Evolutionary conservation across 768 basidiomycete genomes (phyloP).

Genomic region (Pulveroboletus sp.): DNA sequence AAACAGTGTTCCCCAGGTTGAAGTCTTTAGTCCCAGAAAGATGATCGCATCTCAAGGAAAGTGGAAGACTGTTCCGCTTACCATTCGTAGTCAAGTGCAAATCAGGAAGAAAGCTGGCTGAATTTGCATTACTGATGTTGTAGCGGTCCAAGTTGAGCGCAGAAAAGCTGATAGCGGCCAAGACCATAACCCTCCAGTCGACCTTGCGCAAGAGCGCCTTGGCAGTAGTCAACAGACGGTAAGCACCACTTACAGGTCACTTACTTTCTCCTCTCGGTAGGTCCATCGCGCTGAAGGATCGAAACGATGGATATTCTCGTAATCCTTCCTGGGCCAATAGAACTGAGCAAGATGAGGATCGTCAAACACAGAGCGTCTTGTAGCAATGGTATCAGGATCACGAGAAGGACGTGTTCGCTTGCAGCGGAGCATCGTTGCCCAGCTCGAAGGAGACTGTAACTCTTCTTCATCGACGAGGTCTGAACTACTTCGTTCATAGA

Average conservation of each 20-base stretch:
- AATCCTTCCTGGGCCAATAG: slow-evolving; percentile 44
- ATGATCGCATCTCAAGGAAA: too few species aligned
- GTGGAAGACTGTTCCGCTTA: too few species aligned
- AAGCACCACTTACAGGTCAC: too few species aligned
- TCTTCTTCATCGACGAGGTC: slow-evolving; percentile 11
- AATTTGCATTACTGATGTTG: slow-evolving; percentile 37
- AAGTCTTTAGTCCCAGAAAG: too few species aligned
- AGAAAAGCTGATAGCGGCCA: slow-evolving; percentile 53
- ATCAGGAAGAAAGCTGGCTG: too few species aligned
- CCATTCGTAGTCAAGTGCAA: too few species aligned
- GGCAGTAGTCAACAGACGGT: neutral
- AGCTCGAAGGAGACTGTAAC: neutral
- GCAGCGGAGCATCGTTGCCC: neutral
- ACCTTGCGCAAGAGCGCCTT: slow-evolving; percentile 49
- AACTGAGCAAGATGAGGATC: slow-evolving; percentile 35
- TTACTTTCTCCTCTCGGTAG: slow-evolving; percentile 40
- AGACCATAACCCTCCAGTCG: slow-evolving; percentile 54
- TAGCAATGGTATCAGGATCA: slow-evolving; percentile 39
- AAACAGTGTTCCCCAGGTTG: too few species aligned
- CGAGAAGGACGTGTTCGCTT: neutral
- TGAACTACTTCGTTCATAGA: neutral
- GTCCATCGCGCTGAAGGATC: slow-evolving; percentile 59
- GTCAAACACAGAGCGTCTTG: slow-evolving; percentile 50
- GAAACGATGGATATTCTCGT: slow-evolving; percentile 47
- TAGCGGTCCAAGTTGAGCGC: slow-evolving; percentile 50